Percentiles rank a stretch among this genome's conserved stretches.
phyloP scores from a whole-genome alignment of 176 grass and related monocot species.

The Tuctoria greenei region DNA sequence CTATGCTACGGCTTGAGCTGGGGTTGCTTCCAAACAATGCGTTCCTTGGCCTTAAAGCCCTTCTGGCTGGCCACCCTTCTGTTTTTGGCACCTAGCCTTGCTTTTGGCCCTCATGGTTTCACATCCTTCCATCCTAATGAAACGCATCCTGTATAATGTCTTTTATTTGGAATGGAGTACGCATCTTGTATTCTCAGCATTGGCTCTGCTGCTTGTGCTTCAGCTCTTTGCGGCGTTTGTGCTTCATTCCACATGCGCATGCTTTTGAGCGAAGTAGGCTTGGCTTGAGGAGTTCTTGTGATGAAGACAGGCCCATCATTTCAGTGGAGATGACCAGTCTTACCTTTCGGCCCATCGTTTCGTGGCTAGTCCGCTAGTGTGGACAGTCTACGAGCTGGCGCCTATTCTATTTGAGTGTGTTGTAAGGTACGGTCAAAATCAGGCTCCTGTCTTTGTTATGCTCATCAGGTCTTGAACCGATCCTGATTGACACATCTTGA shows the following conservation, averaged over 20 bases:
- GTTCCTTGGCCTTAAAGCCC: slow-evolving; percentile 54
- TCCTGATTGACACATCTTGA: too few relatives aligned
- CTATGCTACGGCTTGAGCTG: slow-evolving; percentile 60
- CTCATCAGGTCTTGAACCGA: too few relatives aligned
- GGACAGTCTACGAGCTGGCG: too few relatives aligned
- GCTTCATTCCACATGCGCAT: background rate
- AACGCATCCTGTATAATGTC: background rate
- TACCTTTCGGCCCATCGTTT: too few relatives aligned
- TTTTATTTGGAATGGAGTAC: too few relatives aligned
- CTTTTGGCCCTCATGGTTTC: background rate
- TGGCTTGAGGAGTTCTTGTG: background rate
- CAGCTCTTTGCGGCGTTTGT: background rate
- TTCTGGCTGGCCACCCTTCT: background rate
- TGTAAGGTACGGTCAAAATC: slow-evolving; percentile 33
- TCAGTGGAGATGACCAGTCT: too few relatives aligned
- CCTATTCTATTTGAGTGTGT: slow-evolving; percentile 22
- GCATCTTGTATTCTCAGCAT: too few relatives aligned
- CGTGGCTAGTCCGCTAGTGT: too few relatives aligned
- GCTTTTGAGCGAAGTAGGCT: slow-evolving; percentile 35
- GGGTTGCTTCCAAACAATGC: slow-evolving; percentile 61
- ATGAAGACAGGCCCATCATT: too few relatives aligned
- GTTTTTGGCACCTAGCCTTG: background rate
- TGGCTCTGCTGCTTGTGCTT: background rate
- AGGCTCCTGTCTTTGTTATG: background rate
- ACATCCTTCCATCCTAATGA: background rate